phyloP scores from a whole-genome alignment of 768 basidiomycete species.

The Kwoniella sp. region DNA sequence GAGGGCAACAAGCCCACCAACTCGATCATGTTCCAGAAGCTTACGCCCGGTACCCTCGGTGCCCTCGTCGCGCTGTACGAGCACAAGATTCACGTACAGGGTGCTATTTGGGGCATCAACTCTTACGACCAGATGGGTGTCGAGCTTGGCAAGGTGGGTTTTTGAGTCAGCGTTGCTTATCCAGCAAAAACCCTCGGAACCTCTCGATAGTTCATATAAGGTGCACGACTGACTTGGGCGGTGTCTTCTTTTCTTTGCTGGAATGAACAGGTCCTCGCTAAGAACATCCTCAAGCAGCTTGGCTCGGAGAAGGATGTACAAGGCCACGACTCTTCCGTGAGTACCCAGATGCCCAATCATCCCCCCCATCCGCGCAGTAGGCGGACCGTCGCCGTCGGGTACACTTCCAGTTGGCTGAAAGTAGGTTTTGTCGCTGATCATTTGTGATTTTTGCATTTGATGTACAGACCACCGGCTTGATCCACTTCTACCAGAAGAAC shows the following conservation, averaged over 20 bases:
- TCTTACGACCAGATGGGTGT: slow-evolving; percentile 99
- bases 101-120: slow-evolving; percentile 97
- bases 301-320: slow-evolving; percentile 64
- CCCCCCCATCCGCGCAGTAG: not conserved
- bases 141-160: slow-evolving; percentile 78
- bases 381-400: not conserved
- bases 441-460: not conserved
- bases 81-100: slow-evolving; percentile 99
- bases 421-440: not conserved
- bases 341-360: too few relatives aligned
- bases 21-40: slow-evolving; percentile 87
- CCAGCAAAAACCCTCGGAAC: too few relatives aligned
- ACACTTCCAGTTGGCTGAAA: not conserved
- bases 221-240: too few relatives aligned
- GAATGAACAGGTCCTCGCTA: slow-evolving; percentile 79
- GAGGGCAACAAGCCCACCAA: slow-evolving; percentile 97
- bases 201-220: too few relatives aligned
- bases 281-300: slow-evolving; percentile 89
- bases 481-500: slow-evolving; percentile 93
- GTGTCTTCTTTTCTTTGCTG: too few relatives aligned
- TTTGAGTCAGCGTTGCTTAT: too few relatives aligned
- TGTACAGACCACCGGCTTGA: slow-evolving; percentile 83
- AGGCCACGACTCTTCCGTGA: slow-evolving; percentile 83
- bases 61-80: slow-evolving; percentile 58
- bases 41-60: slow-evolving; percentile 88